Base-by-base conservation (phyloP, 1,284 basidiomycete genomes). In the Marasmius tenuissimus region DNA sequence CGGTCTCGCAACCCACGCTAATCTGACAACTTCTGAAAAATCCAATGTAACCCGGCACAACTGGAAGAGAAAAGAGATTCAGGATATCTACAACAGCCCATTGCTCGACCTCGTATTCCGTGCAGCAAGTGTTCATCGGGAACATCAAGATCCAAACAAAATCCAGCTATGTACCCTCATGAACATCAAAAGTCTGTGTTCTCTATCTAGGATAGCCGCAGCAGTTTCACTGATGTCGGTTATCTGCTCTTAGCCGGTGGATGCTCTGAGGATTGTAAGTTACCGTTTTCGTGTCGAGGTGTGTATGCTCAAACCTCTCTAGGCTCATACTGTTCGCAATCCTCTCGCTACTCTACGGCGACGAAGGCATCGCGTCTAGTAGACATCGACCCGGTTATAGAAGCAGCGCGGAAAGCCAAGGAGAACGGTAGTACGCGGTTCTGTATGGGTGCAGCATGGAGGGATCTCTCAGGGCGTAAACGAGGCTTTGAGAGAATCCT, bases 391-490 rank as follows among this genome's bases (percentile, higher is more conserved):
- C 94, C 94, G 9, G 97, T 99, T 10, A 80, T 99, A 33, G 88
- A 90, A 73, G 95, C 90, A 20, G 95, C 97, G 27, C 85, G 94
- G 34, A 91, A 93, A 73, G 97, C 97, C 35, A 98, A 98, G 74
- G 95, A 82, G 65, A 98, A 98, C 71, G 97, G 97, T 37, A 96
- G 93, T 72, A 99, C 97, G 20, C 85, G 97, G 27, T 98, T 98
- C 80, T 99, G 97, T 76, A 98, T 98, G 97, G 97, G 97, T 61
- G 96, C 97, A 4, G 97, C 97, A n/a, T 99, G 97, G 97, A 83
- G 97, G 67, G 97, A 98, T 75, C 85, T 98, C 53, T 89, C 93
- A 34, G 96, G 97, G 3, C 86, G 94, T 66, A 98, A 98, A 77
- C 85, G 93, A 57, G 96, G 96, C 1, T 99, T 99, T 70, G 92